These are phyloP conservation scores for Silene conica DNA, from an alignment of 148 eudicot species.

Conservation along the genomic window DNA sequence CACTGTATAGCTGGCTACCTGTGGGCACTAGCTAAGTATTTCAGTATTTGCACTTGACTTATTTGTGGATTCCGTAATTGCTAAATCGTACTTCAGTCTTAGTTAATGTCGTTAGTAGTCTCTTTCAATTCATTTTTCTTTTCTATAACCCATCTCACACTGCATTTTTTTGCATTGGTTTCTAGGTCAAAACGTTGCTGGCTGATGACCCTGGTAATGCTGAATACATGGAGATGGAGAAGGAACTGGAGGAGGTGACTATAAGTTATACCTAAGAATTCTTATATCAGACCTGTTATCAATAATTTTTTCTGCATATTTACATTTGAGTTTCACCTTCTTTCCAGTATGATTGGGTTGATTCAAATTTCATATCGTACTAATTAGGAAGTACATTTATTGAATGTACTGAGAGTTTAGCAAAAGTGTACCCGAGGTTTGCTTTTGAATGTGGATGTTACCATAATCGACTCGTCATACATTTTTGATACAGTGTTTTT, in stretches of 20 bases:
- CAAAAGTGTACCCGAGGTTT: neutral
- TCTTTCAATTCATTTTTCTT: neutral
- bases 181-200: slow-evolving; percentile 72
- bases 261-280: slow-evolving; percentile 21
- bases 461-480: neutral
- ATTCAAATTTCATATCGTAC: neutral
- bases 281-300: neutral
- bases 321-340: neutral
- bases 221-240: slow-evolving; percentile 86
- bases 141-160: neutral
- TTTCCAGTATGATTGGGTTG: neutral
- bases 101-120: neutral
- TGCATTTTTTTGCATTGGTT: neutral
- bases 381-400: neutral
- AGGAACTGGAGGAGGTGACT: slow-evolving; percentile 90
- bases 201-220: slow-evolving; percentile 79
- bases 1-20: neutral
- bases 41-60: neutral
- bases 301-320: neutral
- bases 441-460: neutral
- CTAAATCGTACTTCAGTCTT: neutral
- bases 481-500: neutral
- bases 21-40: neutral
- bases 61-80: neutral
- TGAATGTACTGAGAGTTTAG: neutral